Conservation (phyloP, 257 asterid species). For the Solanum dulcamara region DNA sequence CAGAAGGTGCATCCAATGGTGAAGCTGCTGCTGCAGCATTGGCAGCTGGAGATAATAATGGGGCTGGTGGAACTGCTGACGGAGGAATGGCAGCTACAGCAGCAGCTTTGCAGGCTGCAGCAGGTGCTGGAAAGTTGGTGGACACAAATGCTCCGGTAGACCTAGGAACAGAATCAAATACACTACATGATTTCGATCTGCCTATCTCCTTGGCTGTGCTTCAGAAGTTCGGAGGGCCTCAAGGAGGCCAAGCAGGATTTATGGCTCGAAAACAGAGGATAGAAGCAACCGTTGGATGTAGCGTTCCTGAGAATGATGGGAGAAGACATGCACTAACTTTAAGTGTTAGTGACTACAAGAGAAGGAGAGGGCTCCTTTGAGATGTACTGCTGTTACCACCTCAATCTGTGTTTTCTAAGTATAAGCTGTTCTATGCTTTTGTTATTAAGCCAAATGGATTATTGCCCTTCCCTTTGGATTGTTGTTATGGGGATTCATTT, state of each 20-base stretch:
- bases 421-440: background rate
- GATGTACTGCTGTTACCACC: background rate
- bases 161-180: slow-evolving; percentile 58
- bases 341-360: slow-evolving; percentile 86
- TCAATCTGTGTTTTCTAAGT: background rate
- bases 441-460: background rate
- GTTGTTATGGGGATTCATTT: background rate
- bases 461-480: too few species aligned
- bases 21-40: slow-evolving; percentile 29
- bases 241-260: slow-evolving; percentile 80
- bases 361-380: slow-evolving; percentile 88
- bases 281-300: slow-evolving; percentile 68
- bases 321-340: slow-evolving; percentile 76
- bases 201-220: slow-evolving; percentile 64
- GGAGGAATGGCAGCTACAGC: slow-evolving; percentile 53
- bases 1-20: slow-evolving; percentile 13
- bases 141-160: slow-evolving; percentile 85
- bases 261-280: slow-evolving; percentile 85
- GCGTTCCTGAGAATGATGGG: slow-evolving; percentile 84
- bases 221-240: slow-evolving; percentile 75
- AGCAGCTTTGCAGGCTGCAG: slow-evolving; percentile 75
- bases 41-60: slow-evolving; percentile 12
- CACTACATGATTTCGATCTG: slow-evolving; percentile 59
- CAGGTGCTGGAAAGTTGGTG: slow-evolving; percentile 82
- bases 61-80: slow-evolving; percentile 14